Percentiles rank a stretch among this genome's conserved stretches.
phyloP scores from a whole-genome alignment of 2,329 filamentous ascomycete species.

The Mariannaea elegans region DNA sequence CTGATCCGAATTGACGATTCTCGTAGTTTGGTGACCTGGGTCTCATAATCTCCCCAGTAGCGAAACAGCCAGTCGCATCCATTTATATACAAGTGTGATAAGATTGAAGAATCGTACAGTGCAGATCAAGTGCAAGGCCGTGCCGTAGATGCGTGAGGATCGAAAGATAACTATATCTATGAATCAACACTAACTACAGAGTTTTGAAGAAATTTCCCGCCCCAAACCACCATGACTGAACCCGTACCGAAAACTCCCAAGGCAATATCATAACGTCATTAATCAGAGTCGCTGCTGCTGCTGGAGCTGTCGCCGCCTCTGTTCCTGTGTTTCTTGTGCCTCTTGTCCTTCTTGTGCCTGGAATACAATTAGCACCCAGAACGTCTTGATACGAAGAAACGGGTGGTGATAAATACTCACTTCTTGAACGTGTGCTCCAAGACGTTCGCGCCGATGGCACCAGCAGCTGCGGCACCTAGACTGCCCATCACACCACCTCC shows the following conservation, averaged over 20 bases:
- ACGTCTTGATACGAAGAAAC: not conserved
- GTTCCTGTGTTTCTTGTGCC: constrained; percentile 39
- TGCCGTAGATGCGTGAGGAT: no score
- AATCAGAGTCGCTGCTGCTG: constrained; percentile 42
- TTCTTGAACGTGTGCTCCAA: constrained; percentile 55
- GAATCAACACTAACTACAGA: no score
- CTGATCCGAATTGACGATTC: no score
- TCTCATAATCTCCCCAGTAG: no score
- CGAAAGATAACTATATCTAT: no score
- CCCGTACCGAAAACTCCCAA: not conserved
- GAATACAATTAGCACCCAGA: constrained; percentile 7
- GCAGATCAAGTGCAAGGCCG: no score
- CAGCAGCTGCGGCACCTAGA: constrained; percentile 59
- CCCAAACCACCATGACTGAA: not conserved
- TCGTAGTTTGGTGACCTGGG: no score
- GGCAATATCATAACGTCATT: constrained; percentile 13
- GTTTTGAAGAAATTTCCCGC: no score
- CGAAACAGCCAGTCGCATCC: no score
- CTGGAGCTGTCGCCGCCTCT: constrained; percentile 33
- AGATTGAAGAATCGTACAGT: no score
- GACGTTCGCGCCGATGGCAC: constrained; percentile 64
- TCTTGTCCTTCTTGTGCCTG: constrained; percentile 47
- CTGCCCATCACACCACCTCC: constrained; percentile 62
- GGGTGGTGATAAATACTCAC: constrained; percentile 12
- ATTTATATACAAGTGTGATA: no score